A percentile compares a stretch with the other conserved stretches of the same genome.
phyloP scores from a whole-genome alignment of 257 asterid species.

The Perilla frutescens region DNA sequence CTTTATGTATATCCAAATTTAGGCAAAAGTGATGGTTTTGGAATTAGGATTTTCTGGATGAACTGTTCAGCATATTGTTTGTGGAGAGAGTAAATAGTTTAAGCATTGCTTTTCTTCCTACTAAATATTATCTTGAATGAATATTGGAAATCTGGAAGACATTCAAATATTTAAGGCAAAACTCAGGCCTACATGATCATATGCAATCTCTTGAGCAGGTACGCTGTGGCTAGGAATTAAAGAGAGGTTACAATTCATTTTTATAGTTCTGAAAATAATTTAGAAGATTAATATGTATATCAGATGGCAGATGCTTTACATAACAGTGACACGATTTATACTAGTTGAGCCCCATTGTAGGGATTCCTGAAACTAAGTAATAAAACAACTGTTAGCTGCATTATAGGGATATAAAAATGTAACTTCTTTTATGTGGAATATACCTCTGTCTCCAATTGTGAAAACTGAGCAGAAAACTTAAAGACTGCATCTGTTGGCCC shows the following conservation, averaged over 20 bases:
- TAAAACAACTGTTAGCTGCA: conserved; percentile 7
- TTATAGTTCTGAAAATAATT: background rate
- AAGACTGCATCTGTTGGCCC: conserved; percentile 29
- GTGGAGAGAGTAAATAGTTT: background rate
- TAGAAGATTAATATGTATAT: background rate
- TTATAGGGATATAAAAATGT: background rate
- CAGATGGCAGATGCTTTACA: background rate
- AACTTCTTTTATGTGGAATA: conserved; percentile 6
- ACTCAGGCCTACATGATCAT: background rate
- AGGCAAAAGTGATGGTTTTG: background rate
- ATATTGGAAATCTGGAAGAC: background rate
- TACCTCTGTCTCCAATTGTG: background rate
- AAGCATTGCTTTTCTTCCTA: background rate
- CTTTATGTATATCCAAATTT: background rate
- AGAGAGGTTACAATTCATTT: background rate
- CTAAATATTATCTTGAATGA: background rate
- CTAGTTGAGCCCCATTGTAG: background rate
- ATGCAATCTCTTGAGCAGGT: conserved; percentile 9
- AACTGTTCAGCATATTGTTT: background rate
- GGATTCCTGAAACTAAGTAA: background rate
- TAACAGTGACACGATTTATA: background rate
- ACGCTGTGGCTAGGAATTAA: background rate
- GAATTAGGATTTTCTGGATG: conserved; percentile 10
- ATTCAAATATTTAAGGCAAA: conserved; percentile 5
- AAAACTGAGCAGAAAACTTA: conserved; percentile 12